These are phyloP conservation scores for Saraca asoca DNA, from an alignment of 331 rosid species.

Conservation along the genomic window DNA sequence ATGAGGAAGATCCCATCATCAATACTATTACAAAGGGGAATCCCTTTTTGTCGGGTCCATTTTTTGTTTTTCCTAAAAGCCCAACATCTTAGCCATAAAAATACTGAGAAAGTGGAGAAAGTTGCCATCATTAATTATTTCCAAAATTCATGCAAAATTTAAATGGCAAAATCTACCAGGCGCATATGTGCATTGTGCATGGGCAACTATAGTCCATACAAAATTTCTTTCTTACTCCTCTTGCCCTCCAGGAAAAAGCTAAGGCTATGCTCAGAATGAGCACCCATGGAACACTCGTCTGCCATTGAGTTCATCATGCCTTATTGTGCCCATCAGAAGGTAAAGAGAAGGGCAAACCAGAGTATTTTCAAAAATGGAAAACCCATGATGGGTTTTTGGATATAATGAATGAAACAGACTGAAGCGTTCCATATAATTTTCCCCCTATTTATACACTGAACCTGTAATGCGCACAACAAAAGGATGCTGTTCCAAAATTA, in stretches of 20 bases:
- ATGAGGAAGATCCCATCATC: not conserved
- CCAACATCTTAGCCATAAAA: too few species aligned
- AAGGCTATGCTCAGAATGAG: not conserved
- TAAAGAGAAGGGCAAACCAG: too few species aligned
- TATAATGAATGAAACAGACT: not conserved
- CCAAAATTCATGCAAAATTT: too few species aligned
- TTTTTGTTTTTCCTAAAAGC: too few species aligned
- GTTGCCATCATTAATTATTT: too few species aligned
- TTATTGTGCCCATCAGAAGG: not conserved
- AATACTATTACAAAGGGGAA: too few species aligned
- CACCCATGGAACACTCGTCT: slow-evolving; percentile 11
- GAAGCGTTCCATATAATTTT: not conserved
- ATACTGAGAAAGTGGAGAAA: too few species aligned
- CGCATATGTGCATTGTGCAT: too few species aligned
- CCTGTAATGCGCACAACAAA: not conserved
- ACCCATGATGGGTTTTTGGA: not conserved
- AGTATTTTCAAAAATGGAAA: not conserved
- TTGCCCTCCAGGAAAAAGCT: not conserved
- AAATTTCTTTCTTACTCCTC: slow-evolving; percentile 11
- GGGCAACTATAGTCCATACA: too few species aligned
- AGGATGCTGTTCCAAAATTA: not conserved
- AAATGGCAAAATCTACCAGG: too few species aligned
- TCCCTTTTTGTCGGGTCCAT: too few species aligned
- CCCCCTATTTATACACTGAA: not conserved
- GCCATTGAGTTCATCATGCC: not conserved